Conservation (phyloP, 148 eudicot genomes). For the Fagopyrum tataricum region DNA sequence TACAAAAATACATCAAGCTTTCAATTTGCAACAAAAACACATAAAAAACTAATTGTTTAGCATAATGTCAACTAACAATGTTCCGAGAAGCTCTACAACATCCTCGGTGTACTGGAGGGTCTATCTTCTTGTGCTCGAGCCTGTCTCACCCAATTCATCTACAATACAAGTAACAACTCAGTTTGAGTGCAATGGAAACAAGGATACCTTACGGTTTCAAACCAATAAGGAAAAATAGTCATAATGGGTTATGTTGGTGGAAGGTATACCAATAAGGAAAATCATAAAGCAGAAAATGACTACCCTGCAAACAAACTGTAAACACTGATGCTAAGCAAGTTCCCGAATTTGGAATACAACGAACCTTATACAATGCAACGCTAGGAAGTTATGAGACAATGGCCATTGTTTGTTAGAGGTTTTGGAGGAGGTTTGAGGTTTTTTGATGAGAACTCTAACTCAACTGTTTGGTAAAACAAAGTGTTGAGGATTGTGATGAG, state of each 20-base stretch:
- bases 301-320: not conserved
- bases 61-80: too few species aligned
- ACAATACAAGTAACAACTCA: conserved; percentile 16
- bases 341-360: not conserved
- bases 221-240: not conserved
- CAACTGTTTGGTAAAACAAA: too few species aligned
- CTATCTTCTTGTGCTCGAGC: conserved; percentile 83
- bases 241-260: not conserved
- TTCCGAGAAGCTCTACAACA: conserved; percentile 50
- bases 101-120: conserved; percentile 55
- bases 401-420: too few species aligned
- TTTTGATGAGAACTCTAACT: too few species aligned
- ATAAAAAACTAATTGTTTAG: too few species aligned
- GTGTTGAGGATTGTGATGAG: too few species aligned
- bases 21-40: too few species aligned
- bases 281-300: not conserved
- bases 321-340: not conserved
- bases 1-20: too few species aligned
- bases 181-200: not conserved
- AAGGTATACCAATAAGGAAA: not conserved
- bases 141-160: conserved; percentile 81
- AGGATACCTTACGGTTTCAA: not conserved
- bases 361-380: not conserved
- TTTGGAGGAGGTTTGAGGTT: too few species aligned
- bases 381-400: not conserved